Evolutionary conservation across 2,329 filamentous ascomycete genomes (phyloP).

Genomic region (Simplicillium aogashimaense): DNA sequence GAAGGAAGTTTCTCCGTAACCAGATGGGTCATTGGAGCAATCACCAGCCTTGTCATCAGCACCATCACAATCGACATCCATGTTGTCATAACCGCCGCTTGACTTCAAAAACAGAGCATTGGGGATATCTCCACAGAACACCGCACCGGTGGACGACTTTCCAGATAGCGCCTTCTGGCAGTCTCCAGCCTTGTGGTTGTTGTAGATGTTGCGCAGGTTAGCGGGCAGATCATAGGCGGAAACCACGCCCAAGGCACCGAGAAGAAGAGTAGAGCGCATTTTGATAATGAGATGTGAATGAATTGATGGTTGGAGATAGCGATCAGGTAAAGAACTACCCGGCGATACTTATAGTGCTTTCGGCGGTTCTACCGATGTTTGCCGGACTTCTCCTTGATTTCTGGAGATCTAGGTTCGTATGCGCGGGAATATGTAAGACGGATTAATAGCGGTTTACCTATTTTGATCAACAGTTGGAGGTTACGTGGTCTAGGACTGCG

Average conservation of each 20-base stretch:
- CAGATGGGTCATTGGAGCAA: conserved; percentile 20
- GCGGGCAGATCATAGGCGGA: neutral
- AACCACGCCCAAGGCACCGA: neutral
- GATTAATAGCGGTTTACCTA: no score
- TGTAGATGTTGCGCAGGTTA: neutral
- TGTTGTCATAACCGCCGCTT: conserved; percentile 25
- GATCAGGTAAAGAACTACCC: no score
- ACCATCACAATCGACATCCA: conserved; percentile 44
- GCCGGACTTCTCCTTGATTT: no score
- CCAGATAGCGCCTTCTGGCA: neutral
- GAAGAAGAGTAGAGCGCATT: no score
- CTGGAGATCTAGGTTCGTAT: no score
- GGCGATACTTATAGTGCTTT: no score
- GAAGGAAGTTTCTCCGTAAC: conserved; percentile 31
- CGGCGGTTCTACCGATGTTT: no score
- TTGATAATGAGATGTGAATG: no score
- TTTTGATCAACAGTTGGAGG: no score
- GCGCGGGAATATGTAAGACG: no score
- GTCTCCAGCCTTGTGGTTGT: neutral
- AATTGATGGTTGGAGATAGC: no score
- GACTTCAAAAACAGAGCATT: conserved; percentile 32
- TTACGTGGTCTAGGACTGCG: no score
- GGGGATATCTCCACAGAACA: conserved; percentile 6
- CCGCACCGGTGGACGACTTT: neutral
- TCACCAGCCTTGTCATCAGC: conserved; percentile 25